These are phyloP conservation scores for Aegilops umbellulata DNA, from an alignment of 176 grass and related monocot species.

Conservation along the genomic window DNA sequence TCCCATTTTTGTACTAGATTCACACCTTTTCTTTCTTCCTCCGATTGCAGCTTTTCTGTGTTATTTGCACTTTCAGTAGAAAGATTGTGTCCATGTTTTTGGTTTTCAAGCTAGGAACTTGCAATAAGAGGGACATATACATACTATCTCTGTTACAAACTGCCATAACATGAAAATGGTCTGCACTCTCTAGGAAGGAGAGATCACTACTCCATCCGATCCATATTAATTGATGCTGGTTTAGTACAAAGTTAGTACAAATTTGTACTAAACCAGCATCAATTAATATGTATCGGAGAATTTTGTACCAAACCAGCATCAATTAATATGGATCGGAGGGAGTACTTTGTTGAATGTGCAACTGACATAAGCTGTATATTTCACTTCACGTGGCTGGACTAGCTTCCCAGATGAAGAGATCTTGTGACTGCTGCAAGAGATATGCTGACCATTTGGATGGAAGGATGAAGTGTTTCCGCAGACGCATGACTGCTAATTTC, in stretches of 20 bases:
- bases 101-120: background rate
- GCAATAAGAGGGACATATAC: background rate
- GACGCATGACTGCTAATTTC: conserved; percentile 28
- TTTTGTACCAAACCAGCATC: too few relatives aligned
- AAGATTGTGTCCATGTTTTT: background rate
- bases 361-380: background rate
- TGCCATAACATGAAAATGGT: background rate
- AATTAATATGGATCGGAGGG: too few relatives aligned
- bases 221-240: too few relatives aligned
- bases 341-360: background rate
- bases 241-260: too few relatives aligned
- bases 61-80: background rate
- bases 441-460: background rate
- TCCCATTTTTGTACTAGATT: background rate
- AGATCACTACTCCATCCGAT: background rate
- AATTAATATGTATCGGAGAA: too few relatives aligned
- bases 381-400: conserved; percentile 1
- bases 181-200: background rate
- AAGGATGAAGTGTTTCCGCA: conserved; percentile 14
- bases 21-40: background rate
- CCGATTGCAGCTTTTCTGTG: background rate
- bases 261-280: too few relatives aligned
- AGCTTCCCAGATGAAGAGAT: background rate
- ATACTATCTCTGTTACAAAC: too few relatives aligned
- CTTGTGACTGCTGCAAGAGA: background rate